These are phyloP conservation scores for Fagus crenata DNA, from an alignment of 306 rosid species.

Conservation along the genomic window DNA sequence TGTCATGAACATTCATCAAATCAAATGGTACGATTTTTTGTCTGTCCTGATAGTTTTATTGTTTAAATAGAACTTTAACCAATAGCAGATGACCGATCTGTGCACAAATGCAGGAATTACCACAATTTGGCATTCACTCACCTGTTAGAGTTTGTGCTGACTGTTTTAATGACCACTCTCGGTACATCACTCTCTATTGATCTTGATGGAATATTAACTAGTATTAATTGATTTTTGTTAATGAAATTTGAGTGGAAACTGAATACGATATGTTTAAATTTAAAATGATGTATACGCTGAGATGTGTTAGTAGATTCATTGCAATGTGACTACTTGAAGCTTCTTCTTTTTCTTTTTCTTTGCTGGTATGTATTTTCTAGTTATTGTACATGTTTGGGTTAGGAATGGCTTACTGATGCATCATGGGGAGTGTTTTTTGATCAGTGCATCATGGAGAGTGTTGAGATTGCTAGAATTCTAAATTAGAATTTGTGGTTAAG, in stretches of 20 bases:
- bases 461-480: neutral
- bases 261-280: neutral
- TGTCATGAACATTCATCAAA: slow-evolving; percentile 84
- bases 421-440: neutral
- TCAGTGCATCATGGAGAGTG: neutral
- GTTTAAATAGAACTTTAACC: slow-evolving; percentile 6
- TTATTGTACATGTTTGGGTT: neutral
- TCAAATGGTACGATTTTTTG: slow-evolving; percentile 56
- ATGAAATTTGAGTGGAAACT: slow-evolving; percentile 20
- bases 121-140: slow-evolving; percentile 78
- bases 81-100: slow-evolving; percentile 25
- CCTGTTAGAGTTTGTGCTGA: slow-evolving; percentile 84
- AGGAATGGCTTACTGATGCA: neutral
- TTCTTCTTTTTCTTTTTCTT: slow-evolving; percentile 10
- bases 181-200: slow-evolving; percentile 45
- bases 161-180: slow-evolving; percentile 66
- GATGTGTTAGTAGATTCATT: slow-evolving; percentile 1
- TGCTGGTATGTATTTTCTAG: neutral
- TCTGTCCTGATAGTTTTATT: neutral
- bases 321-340: slow-evolving; percentile 1
- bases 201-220: neutral
- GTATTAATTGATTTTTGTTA: neutral
- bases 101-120: slow-evolving; percentile 62
- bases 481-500: neutral
- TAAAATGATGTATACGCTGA: neutral